phyloP scores from a whole-genome alignment of 441 rosid species.

The Bruguiera hainesii region DNA sequence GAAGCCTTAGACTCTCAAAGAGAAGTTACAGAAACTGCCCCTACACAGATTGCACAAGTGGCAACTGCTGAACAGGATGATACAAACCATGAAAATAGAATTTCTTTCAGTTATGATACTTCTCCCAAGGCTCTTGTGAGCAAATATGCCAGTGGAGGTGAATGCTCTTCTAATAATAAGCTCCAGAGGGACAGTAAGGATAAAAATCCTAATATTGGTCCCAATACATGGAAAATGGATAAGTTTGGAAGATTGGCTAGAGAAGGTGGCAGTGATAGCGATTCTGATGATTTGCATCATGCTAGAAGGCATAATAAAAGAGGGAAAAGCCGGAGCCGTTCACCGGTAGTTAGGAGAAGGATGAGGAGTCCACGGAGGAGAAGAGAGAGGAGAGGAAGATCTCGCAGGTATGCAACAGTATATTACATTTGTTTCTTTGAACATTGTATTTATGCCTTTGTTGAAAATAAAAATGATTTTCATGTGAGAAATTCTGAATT shows the following conservation, averaged over 20 bases:
- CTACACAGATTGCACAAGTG: constrained; percentile 20
- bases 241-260: constrained; percentile 56
- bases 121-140: constrained; percentile 23
- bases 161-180: constrained; percentile 18
- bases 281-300: constrained; percentile 44
- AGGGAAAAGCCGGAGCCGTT: constrained; percentile 38
- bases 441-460: neutral
- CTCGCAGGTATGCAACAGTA: constrained; percentile 44
- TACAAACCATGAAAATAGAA: constrained; percentile 16
- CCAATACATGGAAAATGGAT: constrained; percentile 41
- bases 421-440: neutral
- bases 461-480: neutral
- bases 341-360: constrained; percentile 45
- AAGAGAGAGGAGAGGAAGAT: constrained; percentile 47
- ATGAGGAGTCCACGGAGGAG: constrained; percentile 38
- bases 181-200: constrained; percentile 27
- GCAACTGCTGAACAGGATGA: constrained; percentile 16
- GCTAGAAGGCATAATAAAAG: constrained; percentile 31
- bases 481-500: constrained; percentile 12
- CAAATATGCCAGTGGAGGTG: constrained; percentile 22
- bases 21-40: constrained; percentile 20
- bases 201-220: constrained; percentile 22
- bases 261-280: constrained; percentile 57
- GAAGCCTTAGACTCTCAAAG: constrained; percentile 17
- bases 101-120: constrained; percentile 16